phyloP scores from a whole-genome alignment of 2,329 filamentous ascomycete species.

The Exophiala bonariae region DNA sequence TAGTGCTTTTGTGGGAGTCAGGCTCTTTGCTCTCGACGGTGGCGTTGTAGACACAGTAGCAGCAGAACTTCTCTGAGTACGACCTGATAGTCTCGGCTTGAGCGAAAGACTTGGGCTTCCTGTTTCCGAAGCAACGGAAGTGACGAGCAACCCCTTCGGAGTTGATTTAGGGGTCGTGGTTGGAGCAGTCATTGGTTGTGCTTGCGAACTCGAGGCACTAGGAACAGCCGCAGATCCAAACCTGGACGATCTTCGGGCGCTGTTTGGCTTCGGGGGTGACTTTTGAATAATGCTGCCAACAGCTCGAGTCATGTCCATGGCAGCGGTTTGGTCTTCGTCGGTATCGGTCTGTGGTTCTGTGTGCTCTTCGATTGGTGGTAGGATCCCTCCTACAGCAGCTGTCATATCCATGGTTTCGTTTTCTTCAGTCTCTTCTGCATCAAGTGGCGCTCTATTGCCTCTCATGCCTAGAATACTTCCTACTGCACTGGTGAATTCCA shows the following conservation, averaged over 20 bases:
- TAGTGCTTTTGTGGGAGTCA: constrained; percentile 28
- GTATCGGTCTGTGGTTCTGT: constrained; percentile 37
- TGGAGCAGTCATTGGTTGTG: constrained; percentile 21
- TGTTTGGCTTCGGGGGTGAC: not conserved
- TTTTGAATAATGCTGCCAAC: constrained; percentile 61
- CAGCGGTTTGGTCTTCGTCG: constrained; percentile 51
- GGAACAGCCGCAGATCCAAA: not conserved
- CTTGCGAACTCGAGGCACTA: constrained; percentile 29
- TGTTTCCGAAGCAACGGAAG: constrained; percentile 46
- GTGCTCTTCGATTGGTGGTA: constrained; percentile 40
- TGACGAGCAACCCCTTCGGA: constrained; percentile 27
- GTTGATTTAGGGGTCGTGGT: constrained; percentile 16
- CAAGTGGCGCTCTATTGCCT: constrained; percentile 7
- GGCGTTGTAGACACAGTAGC: constrained; percentile 46
- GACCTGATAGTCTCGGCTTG: constrained; percentile 49
- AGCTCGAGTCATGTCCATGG: constrained; percentile 68
- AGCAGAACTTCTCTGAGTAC: constrained; percentile 39
- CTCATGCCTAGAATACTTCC: constrained; percentile 36
- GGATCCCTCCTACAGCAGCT: constrained; percentile 45
- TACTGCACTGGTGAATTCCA: constrained; percentile 47
- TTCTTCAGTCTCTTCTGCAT: constrained; percentile 34
- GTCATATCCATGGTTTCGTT: constrained; percentile 62
- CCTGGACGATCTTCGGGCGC: constrained; percentile 2
- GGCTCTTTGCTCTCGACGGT: constrained; percentile 31
- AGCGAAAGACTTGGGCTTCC: constrained; percentile 60